phyloP scores from a whole-genome alignment of 2,329 filamentous ascomycete genomes.

The Canariomyces notabilis region DNA sequence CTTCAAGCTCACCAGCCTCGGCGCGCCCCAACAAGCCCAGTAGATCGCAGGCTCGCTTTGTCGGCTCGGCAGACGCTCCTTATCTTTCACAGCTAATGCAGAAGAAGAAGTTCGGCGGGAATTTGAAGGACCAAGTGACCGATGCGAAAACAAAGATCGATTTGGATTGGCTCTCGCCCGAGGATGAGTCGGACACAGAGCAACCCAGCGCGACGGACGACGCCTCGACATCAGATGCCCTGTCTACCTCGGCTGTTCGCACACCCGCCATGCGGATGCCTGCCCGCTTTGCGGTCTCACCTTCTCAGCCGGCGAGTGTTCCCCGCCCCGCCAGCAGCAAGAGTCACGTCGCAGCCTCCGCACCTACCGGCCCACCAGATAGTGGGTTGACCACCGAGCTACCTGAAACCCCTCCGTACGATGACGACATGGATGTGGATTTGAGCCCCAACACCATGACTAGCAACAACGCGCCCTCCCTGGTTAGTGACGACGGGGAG shows the following conservation, averaged over 20 bases:
- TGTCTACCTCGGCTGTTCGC: conserved; percentile 27
- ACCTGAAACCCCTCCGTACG: conserved; percentile 37
- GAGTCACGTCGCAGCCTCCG: conserved; percentile 37
- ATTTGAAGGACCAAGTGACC: conserved; percentile 53
- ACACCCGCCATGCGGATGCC: conserved; percentile 53
- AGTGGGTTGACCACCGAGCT: conserved; percentile 27
- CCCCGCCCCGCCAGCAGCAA: conserved; percentile 55
- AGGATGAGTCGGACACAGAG: conserved; percentile 51
- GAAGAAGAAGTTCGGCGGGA: conserved; percentile 54
- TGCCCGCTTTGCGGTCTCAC: conserved; percentile 51
- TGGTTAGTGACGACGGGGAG: conserved; percentile 76
- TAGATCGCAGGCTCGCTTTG: conserved; percentile 33
- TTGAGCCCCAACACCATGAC: conserved; percentile 64
- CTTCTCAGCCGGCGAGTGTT: conserved; percentile 37
- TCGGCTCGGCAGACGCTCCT: conserved; percentile 55
- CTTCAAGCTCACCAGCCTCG: conserved; percentile 33
- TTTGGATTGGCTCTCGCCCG: conserved; percentile 43
- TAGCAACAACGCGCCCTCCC: conserved; percentile 71
- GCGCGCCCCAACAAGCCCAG: conserved; percentile 20
- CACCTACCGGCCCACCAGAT: conserved; percentile 37
- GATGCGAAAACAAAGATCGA: conserved; percentile 54
- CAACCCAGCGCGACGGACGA: conserved; percentile 26
- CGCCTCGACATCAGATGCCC: conserved; percentile 14
- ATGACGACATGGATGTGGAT: conserved; percentile 54
- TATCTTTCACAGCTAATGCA: conserved; percentile 63